Conservation (phyloP, 73 alveolate species). For the Paramecium sonneborni region DNA sequence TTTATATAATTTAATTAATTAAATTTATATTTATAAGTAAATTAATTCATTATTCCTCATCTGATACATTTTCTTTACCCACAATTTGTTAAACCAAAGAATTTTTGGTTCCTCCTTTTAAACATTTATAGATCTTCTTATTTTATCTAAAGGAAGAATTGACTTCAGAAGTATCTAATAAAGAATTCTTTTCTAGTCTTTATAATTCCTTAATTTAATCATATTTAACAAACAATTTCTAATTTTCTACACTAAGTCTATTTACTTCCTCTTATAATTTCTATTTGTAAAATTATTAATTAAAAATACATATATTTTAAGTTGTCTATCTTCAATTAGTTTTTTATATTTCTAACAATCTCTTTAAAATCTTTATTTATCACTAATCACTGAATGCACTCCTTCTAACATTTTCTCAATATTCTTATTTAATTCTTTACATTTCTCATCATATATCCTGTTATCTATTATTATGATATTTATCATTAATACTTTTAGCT, state of each 20-base stretch:
- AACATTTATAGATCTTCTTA: neutral
- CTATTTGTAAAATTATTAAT: neutral
- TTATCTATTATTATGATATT: neutral
- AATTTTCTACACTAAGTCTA: slow-evolving; percentile 28
- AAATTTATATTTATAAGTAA: neutral
- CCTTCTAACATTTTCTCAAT: neutral
- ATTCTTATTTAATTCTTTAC: neutral
- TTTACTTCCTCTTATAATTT: neutral
- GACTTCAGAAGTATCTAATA: slow-evolving; percentile 3
- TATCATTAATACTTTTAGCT: neutral
- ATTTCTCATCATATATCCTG: slow-evolving; percentile 7
- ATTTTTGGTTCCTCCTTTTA: slow-evolving; percentile 13
- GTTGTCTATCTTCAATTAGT: neutral
- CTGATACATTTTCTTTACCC: neutral
- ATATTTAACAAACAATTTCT: slow-evolving; percentile 19
- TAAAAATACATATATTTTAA: neutral
- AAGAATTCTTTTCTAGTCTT: neutral
- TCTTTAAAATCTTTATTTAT: neutral
- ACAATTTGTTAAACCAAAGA: neutral
- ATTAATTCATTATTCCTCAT: neutral
- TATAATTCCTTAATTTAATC: neutral
- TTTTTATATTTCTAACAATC: neutral
- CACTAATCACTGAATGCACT: neutral
- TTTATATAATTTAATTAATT: neutral
- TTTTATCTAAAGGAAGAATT: slow-evolving; percentile 7